Evolutionary conservation across 768 basidiomycete species (phyloP).

Genomic region (Daedaleopsis nitida): DNA sequence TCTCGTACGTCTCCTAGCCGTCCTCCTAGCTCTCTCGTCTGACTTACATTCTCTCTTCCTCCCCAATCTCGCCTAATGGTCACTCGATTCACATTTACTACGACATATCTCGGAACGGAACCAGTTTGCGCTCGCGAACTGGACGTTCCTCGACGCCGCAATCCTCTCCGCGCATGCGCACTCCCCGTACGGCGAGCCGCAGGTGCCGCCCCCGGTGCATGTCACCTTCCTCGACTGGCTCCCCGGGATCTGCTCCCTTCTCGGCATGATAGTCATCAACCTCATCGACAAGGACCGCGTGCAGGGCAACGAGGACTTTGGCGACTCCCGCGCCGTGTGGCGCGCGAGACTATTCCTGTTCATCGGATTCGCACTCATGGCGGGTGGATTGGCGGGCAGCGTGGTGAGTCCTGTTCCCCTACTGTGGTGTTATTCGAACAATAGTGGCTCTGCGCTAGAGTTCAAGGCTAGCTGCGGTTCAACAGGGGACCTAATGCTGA

Average conservation of each 20-base stretch:
- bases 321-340: slow-evolving; percentile 87
- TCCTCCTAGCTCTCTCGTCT: background rate
- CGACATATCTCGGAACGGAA: background rate
- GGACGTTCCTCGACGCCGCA: slow-evolving; percentile 93
- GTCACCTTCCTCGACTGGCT: slow-evolving; percentile 96
- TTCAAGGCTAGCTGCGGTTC: background rate
- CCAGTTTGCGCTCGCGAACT: slow-evolving; percentile 93
- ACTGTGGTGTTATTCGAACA: too few relatives aligned
- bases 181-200: slow-evolving; percentile 69
- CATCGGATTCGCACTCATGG: slow-evolving; percentile 96
- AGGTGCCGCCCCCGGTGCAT: slow-evolving; percentile 72
- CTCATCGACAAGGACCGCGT: slow-evolving; percentile 94
- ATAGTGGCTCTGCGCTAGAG: too few relatives aligned
- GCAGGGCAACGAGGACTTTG: slow-evolving; percentile 75
- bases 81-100: slow-evolving; percentile 4
- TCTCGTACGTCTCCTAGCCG: slow-evolving; percentile 60
- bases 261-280: slow-evolving; percentile 92
- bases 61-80: too few relatives aligned
- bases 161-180: slow-evolving; percentile 87
- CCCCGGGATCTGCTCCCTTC: slow-evolving; percentile 89
- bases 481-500: background rate
- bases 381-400: slow-evolving; percentile 96
- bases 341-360: slow-evolving; percentile 88
- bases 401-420: slow-evolving; percentile 60
- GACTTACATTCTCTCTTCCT: background rate